Evolutionary conservation across 352 stramenopile genomes (phyloP), one percentile per base, ranked within the genome.

Genomic region (Phytophthora pini): DNA sequence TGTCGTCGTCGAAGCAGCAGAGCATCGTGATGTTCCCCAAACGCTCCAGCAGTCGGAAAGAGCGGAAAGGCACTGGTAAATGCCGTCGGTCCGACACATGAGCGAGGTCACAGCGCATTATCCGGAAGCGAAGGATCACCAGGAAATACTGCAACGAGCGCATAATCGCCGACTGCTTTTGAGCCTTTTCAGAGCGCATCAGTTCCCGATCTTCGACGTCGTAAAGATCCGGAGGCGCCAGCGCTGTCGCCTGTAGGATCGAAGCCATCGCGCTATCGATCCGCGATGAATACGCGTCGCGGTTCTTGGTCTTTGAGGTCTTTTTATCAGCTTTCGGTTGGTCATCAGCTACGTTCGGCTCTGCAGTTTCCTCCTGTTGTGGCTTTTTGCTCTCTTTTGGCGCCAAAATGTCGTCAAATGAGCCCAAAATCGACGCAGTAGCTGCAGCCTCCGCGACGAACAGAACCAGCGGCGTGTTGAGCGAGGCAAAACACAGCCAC

Each of bases 1-100:
- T 88, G 59, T 96, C 88, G 17, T 94, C 88, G 50, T 96, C 88
- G 48, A 94, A 94, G 57, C 88, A 94, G 68, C 88, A 96, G 2
- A 96, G 69, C 88, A 96, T 94, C 13, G 86, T 96, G 24, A 87
- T 89, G 66, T 84, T 94, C 0, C 88, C 88, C 13, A 96, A 72
- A 0, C 88, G 81, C 39, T 96, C 88, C 1, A 96, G 69, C 9
- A 96, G 61, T 3, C 88, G 84, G 32, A 95, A 94, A 5, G 82
- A 90, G 0, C 82, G 80, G 20, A 94, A 90, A 9, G 86, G 86
- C 8, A 94, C 74, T 12, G 80, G 69, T 15, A 93, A 56, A 22
- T 74, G 73, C 1, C 65, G 59, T 0, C 67, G 68, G 7, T 77
- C 54, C 13, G 70, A 82, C 13, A 76, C 63, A 60, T 93, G 87